These are phyloP conservation scores for Metschnikowia koreensis DNA, from an alignment of 805 yeast species.

Conservation along the genomic window DNA sequence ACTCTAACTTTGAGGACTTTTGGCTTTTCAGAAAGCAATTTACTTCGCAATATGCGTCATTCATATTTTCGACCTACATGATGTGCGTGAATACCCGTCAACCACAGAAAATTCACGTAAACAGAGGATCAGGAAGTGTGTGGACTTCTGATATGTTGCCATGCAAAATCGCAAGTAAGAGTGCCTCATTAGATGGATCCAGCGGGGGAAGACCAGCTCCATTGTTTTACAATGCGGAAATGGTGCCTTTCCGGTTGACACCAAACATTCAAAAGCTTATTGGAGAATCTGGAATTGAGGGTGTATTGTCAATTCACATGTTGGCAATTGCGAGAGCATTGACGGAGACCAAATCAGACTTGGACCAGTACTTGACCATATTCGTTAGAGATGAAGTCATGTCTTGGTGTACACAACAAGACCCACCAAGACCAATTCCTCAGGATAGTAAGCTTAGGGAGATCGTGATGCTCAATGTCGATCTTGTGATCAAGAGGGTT, in stretches of 20 bases:
- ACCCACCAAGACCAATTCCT: slow-evolving; percentile 65
- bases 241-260: slow-evolving; percentile 93
- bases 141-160: slow-evolving; percentile 97
- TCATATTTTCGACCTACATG: slow-evolving; percentile 89
- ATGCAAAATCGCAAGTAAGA: slow-evolving; percentile 64
- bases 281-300: slow-evolving; percentile 93
- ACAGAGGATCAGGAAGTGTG: slow-evolving; percentile 78
- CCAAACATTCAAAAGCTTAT: slow-evolving; percentile 92
- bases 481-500: slow-evolving; percentile 75
- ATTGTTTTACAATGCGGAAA: slow-evolving; percentile 83
- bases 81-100: slow-evolving; percentile 90
- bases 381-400: slow-evolving; percentile 95
- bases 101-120: slow-evolving; percentile 88
- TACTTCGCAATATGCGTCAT: slow-evolving; percentile 90
- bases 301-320: slow-evolving; percentile 80
- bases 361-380: slow-evolving; percentile 87
- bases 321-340: slow-evolving; percentile 85
- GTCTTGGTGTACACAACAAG: slow-evolving; percentile 90
- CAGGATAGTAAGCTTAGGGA: slow-evolving; percentile 83
- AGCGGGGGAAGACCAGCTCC: slow-evolving; percentile 64
- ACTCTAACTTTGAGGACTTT: slow-evolving; percentile 83
- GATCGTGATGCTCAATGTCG: slow-evolving; percentile 85
- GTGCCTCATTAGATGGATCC: slow-evolving; percentile 47
- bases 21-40: slow-evolving; percentile 97
- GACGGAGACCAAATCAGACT: slow-evolving; percentile 86